Conservation (phyloP, 1,284 basidiomycete species). For the Tylopilus sp. region DNA sequence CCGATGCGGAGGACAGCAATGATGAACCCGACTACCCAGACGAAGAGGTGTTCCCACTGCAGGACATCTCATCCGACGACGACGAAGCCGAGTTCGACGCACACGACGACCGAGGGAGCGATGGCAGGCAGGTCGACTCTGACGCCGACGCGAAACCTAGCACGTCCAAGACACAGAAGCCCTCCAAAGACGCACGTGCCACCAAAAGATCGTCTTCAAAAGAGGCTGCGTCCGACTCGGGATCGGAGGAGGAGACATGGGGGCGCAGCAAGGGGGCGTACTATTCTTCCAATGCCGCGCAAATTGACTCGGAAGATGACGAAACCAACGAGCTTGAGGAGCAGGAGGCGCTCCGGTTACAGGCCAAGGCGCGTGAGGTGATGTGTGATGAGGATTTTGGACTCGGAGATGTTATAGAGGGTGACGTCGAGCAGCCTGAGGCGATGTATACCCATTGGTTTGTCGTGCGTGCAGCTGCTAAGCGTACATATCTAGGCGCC, state of each 20-base stretch:
- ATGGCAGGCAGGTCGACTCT: constrained; percentile 49
- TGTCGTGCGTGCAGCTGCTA: constrained; percentile 4
- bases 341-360: constrained; percentile 80
- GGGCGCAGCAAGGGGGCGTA: constrained; percentile 74
- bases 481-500: constrained; percentile 26
- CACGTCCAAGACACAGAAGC: constrained; percentile 32
- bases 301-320: constrained; percentile 80
- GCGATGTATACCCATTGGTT: constrained; percentile 38
- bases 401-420: constrained; percentile 60
- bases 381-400: constrained; percentile 86
- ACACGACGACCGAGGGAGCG: constrained; percentile 57
- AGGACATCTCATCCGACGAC: constrained; percentile 32
- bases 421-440: constrained; percentile 29
- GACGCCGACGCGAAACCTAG: constrained; percentile 28
- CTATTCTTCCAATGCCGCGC: constrained; percentile 79
- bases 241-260: constrained; percentile 64
- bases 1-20: constrained; percentile 55
- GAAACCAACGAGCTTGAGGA: constrained; percentile 85
- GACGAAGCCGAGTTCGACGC: background rate
- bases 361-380: constrained; percentile 68
- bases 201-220: constrained; percentile 34
- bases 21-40: constrained; percentile 25
- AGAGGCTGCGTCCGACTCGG: constrained; percentile 37
- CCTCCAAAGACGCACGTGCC: constrained; percentile 29
- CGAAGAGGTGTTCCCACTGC: constrained; percentile 49